These are phyloP conservation scores for Warburgia ugandensis DNA, from an alignment of 164 flowering plant species.

Conservation along the genomic window DNA sequence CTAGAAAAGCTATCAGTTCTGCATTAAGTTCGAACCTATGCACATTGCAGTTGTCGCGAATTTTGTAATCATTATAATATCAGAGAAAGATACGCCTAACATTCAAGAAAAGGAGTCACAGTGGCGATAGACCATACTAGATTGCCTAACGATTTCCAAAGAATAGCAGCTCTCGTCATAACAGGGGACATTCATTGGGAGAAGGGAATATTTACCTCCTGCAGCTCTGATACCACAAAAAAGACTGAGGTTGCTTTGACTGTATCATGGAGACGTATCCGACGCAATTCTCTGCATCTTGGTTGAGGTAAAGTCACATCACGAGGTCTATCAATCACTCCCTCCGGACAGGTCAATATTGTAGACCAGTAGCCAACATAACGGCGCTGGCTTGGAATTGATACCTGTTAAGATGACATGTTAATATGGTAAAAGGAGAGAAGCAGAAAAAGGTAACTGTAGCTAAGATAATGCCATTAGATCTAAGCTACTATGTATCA, in stretches of 20 bases:
- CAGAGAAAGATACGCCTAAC: too few species aligned
- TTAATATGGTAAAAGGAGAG: too few species aligned
- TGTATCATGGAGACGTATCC: conserved; percentile 63
- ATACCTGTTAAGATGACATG: conserved; percentile 40
- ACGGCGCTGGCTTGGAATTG: conserved; percentile 82
- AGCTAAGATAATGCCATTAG: not conserved
- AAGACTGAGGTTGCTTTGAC: conserved; percentile 39
- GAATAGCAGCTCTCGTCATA: not conserved
- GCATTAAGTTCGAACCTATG: too few species aligned
- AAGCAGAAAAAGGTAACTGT: too few species aligned
- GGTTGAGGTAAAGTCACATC: conserved; percentile 42
- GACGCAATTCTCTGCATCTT: conserved; percentile 47
- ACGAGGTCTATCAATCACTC: conserved; percentile 28
- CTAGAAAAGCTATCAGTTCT: too few species aligned
- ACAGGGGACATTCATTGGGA: not conserved
- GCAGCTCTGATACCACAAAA: conserved; percentile 53
- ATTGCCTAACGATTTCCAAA: too few species aligned
- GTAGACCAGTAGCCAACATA: conserved; percentile 67
- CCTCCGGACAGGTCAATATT: conserved; percentile 35
- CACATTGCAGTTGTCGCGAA: too few species aligned
- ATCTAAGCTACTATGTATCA: not conserved
- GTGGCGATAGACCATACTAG: too few species aligned
- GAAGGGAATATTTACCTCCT: conserved; percentile 27
- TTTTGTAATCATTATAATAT: too few species aligned
- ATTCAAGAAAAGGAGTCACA: too few species aligned